Conservation (phyloP, 306 rosid species). For the Luffa acutangula region DNA sequence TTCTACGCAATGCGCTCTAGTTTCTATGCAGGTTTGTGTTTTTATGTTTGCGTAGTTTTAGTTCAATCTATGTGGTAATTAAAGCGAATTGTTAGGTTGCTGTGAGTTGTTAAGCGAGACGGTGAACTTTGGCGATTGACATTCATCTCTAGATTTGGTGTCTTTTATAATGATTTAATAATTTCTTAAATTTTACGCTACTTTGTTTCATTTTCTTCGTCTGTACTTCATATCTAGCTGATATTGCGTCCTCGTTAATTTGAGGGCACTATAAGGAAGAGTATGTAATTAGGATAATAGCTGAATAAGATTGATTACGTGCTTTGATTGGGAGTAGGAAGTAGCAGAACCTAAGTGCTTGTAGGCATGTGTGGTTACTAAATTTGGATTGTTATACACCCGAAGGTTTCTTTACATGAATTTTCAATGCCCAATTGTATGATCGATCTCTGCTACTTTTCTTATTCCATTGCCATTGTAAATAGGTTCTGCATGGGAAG, state of each 20-base stretch:
- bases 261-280: background rate
- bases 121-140: background rate
- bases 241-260: background rate
- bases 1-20: constrained; percentile 79
- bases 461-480: background rate
- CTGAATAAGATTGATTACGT: background rate
- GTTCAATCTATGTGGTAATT: background rate
- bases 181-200: background rate
- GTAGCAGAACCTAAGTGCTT: background rate
- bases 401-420: background rate
- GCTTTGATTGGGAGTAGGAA: background rate
- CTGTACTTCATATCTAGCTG: background rate
- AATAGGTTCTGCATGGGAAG: constrained; percentile 22
- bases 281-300: background rate
- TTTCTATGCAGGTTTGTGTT: constrained; percentile 42
- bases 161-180: background rate
- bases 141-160: background rate
- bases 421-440: background rate
- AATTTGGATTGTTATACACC: background rate
- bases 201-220: background rate
- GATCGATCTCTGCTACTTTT: background rate
- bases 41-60: background rate
- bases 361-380: background rate
- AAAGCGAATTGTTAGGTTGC: background rate
- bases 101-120: background rate